A percentile compares a stretch with the other conserved stretches of the same genome.
These are phyloP conservation scores for Whalleya microplaca DNA, from an alignment of 2,329 filamentous ascomycete genomes.

Conservation along the genomic window DNA sequence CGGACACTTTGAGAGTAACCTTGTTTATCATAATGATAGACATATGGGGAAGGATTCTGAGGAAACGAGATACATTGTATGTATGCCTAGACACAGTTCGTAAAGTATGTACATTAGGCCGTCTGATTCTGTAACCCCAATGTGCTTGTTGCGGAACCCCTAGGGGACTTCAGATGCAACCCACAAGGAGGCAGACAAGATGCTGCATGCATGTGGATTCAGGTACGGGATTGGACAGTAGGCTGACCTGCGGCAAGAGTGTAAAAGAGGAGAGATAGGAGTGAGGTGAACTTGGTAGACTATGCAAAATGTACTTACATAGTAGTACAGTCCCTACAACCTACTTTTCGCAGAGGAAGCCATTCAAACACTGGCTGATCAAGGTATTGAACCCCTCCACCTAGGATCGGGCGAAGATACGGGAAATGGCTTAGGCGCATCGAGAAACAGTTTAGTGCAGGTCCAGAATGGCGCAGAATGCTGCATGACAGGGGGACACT, in stretches of 20 bases:
- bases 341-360: constrained; percentile 1
- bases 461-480: constrained; percentile 35
- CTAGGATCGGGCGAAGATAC: constrained; percentile 31
- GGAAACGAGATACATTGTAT: constrained; percentile 20
- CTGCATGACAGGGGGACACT: constrained; percentile 37
- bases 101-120: constrained; percentile 24
- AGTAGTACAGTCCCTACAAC: constrained; percentile 1
- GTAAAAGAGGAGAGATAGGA: constrained; percentile 15
- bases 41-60: constrained; percentile 24
- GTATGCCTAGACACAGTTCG: constrained; percentile 31
- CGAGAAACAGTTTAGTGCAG: constrained; percentile 24
- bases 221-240: constrained; percentile 8
- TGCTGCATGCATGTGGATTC: constrained; percentile 13
- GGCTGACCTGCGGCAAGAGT: background rate
- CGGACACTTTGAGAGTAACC: constrained; percentile 29
- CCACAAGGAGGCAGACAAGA: constrained; percentile 19
- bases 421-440: constrained; percentile 32
- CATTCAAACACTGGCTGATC: constrained; percentile 23
- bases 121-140: constrained; percentile 10
- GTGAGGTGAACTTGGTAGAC: constrained; percentile 1
- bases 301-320: background rate
- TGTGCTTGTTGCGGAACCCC: background rate
- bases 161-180: constrained; percentile 21
- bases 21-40: constrained; percentile 25
- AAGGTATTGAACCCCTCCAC: constrained; percentile 20